Conservation (phyloP, 805 yeast species). For the Saccharomycopsis sp. region DNA sequence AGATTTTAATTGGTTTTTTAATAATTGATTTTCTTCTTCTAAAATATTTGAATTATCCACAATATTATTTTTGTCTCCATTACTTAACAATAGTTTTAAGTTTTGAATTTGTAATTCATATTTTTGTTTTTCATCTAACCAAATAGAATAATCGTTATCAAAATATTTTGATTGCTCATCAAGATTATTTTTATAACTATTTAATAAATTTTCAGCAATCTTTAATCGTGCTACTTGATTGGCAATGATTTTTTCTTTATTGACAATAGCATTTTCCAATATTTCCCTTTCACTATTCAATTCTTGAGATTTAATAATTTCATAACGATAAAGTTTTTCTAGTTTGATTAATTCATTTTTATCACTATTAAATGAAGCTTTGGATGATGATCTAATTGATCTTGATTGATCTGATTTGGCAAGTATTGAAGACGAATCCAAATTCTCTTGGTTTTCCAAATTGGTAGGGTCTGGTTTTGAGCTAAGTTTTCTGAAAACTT, state of each 20-base stretch:
- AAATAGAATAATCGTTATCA: constrained; percentile 12
- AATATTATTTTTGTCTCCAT: too few relatives aligned
- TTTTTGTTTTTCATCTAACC: constrained; percentile 15
- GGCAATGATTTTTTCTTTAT: constrained; percentile 12
- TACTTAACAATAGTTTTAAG: too few relatives aligned
- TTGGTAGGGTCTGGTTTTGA: too few relatives aligned
- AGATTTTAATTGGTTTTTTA: too few relatives aligned
- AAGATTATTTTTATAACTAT: constrained; percentile 10
- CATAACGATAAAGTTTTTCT: constrained; percentile 5
- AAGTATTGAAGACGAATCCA: too few relatives aligned
- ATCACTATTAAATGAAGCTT: too few relatives aligned
- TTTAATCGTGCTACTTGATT: constrained; percentile 10
- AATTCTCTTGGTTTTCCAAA: too few relatives aligned
- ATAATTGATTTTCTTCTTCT: too few relatives aligned
- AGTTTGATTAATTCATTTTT: not conserved
- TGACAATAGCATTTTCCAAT: constrained; percentile 8
- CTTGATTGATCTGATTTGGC: too few relatives aligned
- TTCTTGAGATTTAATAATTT: constrained; percentile 5
- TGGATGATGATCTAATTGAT: too few relatives aligned
- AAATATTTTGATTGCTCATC: constrained; percentile 6
- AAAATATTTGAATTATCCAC: too few relatives aligned
- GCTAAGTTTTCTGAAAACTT: too few relatives aligned
- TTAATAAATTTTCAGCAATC: constrained; percentile 3
- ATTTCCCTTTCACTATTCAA: constrained; percentile 10
- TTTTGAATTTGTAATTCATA: constrained; percentile 12